Evolutionary conservation across 345 rosid species (phyloP).

Genomic region (Cardamine chenopodiifolia): DNA sequence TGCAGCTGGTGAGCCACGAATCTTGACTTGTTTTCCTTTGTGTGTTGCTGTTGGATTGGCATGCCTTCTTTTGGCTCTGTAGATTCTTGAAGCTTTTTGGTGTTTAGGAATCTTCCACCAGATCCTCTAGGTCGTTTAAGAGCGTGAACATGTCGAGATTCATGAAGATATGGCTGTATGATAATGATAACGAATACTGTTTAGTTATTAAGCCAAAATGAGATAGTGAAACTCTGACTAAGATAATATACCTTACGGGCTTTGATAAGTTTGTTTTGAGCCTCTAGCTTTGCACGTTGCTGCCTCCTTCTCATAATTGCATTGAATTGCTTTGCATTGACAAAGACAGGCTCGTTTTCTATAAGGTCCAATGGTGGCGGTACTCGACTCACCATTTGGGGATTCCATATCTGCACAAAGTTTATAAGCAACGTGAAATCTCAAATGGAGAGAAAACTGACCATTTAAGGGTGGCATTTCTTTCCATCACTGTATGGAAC

Average conservation of each 20-base stretch:
- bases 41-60: slow-evolving; percentile 34
- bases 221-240: not conserved
- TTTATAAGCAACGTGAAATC: not conserved
- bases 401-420: slow-evolving; percentile 53
- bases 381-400: slow-evolving; percentile 58
- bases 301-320: slow-evolving; percentile 78
- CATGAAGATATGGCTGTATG: slow-evolving; percentile 41
- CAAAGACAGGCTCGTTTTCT: slow-evolving; percentile 60
- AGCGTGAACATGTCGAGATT: slow-evolving; percentile 82
- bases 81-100: slow-evolving; percentile 52
- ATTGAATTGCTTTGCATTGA: slow-evolving; percentile 72
- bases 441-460: not conserved
- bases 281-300: slow-evolving; percentile 75
- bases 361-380: slow-evolving; percentile 55
- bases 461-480: too few relatives aligned
- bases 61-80: not conserved
- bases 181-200: not conserved
- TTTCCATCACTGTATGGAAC: too few relatives aligned
- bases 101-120: slow-evolving; percentile 71
- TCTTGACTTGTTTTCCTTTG: slow-evolving; percentile 29
- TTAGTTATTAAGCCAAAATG: not conserved
- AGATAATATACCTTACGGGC: slow-evolving; percentile 54
- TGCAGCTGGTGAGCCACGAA: slow-evolving; percentile 30
- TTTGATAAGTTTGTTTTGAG: slow-evolving; percentile 61
- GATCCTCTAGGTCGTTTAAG: slow-evolving; percentile 70